These are phyloP conservation scores for Triangularia setosa DNA, from an alignment of 2,329 filamentous ascomycete genomes.

Conservation along the genomic window DNA sequence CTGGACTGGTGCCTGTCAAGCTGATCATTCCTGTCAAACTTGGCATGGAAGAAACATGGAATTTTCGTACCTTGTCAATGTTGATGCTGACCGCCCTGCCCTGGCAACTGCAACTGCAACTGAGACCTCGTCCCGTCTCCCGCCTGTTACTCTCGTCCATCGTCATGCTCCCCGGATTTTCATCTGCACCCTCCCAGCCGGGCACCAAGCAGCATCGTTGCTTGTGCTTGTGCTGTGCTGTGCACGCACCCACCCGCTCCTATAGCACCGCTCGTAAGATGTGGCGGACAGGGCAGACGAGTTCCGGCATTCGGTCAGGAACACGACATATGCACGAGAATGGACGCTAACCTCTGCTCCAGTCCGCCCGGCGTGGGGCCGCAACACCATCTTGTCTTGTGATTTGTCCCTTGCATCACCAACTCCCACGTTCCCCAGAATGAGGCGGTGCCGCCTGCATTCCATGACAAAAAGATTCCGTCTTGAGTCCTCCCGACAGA, in stretches of 20 bases:
- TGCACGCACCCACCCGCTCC: too few species aligned
- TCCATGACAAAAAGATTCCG: conserved; percentile 30
- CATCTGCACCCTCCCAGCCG: neutral
- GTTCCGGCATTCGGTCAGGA: neutral
- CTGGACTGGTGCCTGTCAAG: neutral
- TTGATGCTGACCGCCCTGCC: neutral
- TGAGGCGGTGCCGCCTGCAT: conserved; percentile 23
- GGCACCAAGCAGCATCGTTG: neutral
- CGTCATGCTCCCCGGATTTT: conserved; percentile 3
- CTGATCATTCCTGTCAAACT: neutral
- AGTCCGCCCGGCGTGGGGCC: conserved; percentile 6
- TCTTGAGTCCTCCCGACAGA: conserved; percentile 9
- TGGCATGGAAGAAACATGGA: neutral
- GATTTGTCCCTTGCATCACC: conserved; percentile 28
- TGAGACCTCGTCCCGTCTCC: neutral
- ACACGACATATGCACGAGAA: conserved; percentile 7
- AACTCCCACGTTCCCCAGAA: conserved; percentile 27
- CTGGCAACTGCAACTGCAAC: too few species aligned
- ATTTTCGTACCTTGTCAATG: neutral
- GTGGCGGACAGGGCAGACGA: neutral
- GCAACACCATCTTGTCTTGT: conserved; percentile 14
- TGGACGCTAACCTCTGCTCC: conserved; percentile 3
- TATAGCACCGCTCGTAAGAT: too few species aligned
- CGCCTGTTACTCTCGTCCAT: neutral
- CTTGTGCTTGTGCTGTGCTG: too few species aligned